Conservation (phyloP, 306 rosid genomes). For the cucumber (Cucumis sativus) region Cucumber_9930_V3 NC_026661.2:11392501-11393000, state of each 20-base stretch:
- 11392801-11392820: background rate
- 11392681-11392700: too few relatives aligned
- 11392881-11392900: conserved; percentile 7
- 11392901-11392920: conserved; percentile 15
- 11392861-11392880: background rate
- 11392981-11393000: conserved; percentile 36
- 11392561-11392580: too few relatives aligned
- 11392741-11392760: background rate
- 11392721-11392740: too few relatives aligned
- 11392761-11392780: background rate
- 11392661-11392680: too few relatives aligned
- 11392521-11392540: too few relatives aligned
- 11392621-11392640: too few relatives aligned
- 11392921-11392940: conserved; percentile 1
- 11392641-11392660: too few relatives aligned
- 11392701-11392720: too few relatives aligned
- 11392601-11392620: too few relatives aligned
- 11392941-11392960: background rate
- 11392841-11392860: conserved; percentile 48
- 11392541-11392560: too few relatives aligned
- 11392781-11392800: background rate
- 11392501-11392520: too few relatives aligned
- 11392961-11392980: conserved; percentile 5
- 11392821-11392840: conserved; percentile 13
- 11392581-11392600: too few relatives aligned